Evolutionary conservation across 169 alveolate genomes (phyloP).

Genomic region (Ichthyophthirius multifiliis): DNA sequence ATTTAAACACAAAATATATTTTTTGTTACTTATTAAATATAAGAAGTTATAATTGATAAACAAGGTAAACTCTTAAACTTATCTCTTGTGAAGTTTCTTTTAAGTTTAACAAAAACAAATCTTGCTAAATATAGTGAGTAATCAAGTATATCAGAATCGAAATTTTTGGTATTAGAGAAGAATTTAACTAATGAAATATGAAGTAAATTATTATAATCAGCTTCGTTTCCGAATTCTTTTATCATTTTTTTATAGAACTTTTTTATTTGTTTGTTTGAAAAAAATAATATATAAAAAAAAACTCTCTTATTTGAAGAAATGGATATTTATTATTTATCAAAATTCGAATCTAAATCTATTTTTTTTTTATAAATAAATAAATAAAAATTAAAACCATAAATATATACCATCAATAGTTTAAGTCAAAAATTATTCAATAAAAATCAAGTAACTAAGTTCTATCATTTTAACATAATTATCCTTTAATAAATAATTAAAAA

Average conservation of each 20-base stretch:
- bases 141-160: slow-evolving; percentile 2
- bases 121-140: not conserved
- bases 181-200: not conserved
- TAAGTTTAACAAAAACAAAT: not conserved
- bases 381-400: no score
- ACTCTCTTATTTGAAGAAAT: no score
- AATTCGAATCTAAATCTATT: not conserved
- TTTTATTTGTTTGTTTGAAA: not conserved
- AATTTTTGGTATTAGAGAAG: not conserved
- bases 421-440: not conserved
- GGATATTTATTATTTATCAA: not conserved
- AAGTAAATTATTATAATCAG: slow-evolving; percentile 1
- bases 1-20: not conserved
- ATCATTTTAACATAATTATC: not conserved
- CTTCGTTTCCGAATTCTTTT: not conserved
- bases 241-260: slow-evolving; percentile 5
- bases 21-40: not conserved
- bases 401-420: not conserved
- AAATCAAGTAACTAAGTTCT: not conserved
- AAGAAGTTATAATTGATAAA: not conserved
- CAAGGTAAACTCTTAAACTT: not conserved
- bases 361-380: no score
- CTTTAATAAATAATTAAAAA: not conserved
- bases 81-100: not conserved
- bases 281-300: not conserved